phyloP scores from a whole-genome alignment of 306 rosid genomes.

The Medicago truncatula region DNA sequence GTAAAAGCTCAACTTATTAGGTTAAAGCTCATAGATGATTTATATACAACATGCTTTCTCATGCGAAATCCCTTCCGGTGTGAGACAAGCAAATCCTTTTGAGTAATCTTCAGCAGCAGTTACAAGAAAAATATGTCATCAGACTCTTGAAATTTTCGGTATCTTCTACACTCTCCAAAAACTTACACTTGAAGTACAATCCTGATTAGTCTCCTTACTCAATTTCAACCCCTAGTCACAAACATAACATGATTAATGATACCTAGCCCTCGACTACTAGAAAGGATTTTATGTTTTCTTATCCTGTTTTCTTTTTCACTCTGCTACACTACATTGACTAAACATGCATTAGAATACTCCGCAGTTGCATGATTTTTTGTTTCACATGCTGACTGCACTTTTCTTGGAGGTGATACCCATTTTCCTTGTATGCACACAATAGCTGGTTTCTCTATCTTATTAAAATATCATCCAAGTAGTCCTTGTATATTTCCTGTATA shows the following conservation, averaged over 20 bases:
- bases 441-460: conserved; percentile 16
- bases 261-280: not conserved
- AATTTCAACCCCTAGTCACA: conserved; percentile 27
- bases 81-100: conserved; percentile 3
- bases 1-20: not conserved
- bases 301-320: not conserved
- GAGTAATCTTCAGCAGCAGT: not conserved
- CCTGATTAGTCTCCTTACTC: conserved; percentile 13
- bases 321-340: conserved; percentile 6
- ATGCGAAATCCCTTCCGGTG: not conserved
- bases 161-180: conserved; percentile 35
- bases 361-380: not conserved
- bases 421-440: not conserved
- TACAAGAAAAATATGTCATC: conserved; percentile 14
- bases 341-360: not conserved
- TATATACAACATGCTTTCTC: not conserved
- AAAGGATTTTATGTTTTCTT: not conserved
- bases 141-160: not conserved
- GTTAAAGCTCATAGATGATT: not conserved
- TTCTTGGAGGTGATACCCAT: not conserved
- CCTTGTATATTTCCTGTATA: not conserved
- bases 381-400: not conserved
- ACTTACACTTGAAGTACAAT: conserved; percentile 25
- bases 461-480: not conserved
- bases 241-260: conserved; percentile 13